phyloP scores from a whole-genome alignment of 257 asterid species.

The Solanum etuberosum region DNA sequence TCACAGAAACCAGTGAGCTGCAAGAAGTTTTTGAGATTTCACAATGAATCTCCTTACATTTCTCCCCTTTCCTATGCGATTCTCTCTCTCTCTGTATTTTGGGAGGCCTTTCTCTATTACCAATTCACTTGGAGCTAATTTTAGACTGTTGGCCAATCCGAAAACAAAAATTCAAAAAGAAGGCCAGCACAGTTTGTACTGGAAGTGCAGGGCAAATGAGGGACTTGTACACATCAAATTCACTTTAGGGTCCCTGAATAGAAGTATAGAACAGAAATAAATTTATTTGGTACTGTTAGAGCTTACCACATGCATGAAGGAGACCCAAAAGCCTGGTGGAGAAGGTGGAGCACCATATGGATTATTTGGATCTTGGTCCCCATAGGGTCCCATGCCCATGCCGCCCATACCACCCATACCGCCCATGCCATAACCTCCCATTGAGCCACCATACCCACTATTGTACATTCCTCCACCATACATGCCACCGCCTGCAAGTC shows the following conservation, averaged over 20 bases:
- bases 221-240: background rate
- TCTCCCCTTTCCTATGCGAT: background rate
- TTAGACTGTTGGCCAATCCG: background rate
- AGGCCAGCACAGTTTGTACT: background rate
- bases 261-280: background rate
- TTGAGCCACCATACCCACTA: constrained; percentile 52
- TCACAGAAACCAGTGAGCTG: background rate
- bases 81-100: background rate
- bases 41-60: background rate
- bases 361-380: constrained; percentile 91
- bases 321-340: constrained; percentile 88
- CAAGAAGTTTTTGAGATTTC: background rate
- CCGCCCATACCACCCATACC: constrained; percentile 21
- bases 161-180: background rate
- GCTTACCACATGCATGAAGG: constrained; percentile 91
- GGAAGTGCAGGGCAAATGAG: background rate
- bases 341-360: constrained; percentile 82
- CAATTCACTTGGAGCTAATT: background rate
- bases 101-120: background rate
- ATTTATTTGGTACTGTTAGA: background rate
- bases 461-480: constrained; percentile 79
- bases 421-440: constrained; percentile 52
- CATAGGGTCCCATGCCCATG: constrained; percentile 74
- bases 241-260: background rate
- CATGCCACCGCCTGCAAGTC: constrained; percentile 71